Conservation (phyloP, 371 early-diverging fungal species). For the Syncephalastrum racemosum region DNA sequence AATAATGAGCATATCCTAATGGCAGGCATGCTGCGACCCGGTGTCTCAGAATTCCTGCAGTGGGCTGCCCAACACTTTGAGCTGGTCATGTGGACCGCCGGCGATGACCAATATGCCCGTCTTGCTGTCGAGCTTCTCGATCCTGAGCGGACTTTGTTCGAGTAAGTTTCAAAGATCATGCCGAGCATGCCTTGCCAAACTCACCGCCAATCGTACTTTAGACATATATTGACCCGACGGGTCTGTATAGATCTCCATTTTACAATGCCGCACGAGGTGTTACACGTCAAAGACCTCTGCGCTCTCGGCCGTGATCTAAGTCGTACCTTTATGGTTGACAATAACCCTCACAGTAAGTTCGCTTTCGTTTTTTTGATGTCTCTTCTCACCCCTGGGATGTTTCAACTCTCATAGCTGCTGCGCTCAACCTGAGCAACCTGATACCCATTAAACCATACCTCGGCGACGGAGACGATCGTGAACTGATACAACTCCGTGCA, state of each 20-base stretch:
- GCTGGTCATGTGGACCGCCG: constrained; percentile 52
- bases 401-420: constrained; percentile 28
- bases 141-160: constrained; percentile 35
- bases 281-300: constrained; percentile 44
- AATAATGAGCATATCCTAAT: constrained; percentile 30
- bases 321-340: constrained; percentile 44
- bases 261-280: constrained; percentile 27
- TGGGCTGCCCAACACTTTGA: constrained; percentile 48
- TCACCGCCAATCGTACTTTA: constrained; percentile 11
- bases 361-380: too few relatives aligned
- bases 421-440: constrained; percentile 45
- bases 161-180: constrained; percentile 23
- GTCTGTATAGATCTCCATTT: constrained; percentile 42
- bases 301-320: constrained; percentile 48
- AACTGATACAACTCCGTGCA: constrained; percentile 31
- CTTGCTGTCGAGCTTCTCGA: constrained; percentile 38
- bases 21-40: constrained; percentile 48
- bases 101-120: constrained; percentile 40
- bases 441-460: constrained; percentile 49
- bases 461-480: constrained; percentile 36
- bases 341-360: constrained; percentile 41
- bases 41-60: constrained; percentile 39
- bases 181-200: too few relatives aligned
- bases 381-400: not conserved
- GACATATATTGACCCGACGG: constrained; percentile 42